Evolutionary conservation across 139 green algal species (phyloP), one percentile per base, ranked within the genome.

Genomic region (Diplosphaera chodatii): DNA sequence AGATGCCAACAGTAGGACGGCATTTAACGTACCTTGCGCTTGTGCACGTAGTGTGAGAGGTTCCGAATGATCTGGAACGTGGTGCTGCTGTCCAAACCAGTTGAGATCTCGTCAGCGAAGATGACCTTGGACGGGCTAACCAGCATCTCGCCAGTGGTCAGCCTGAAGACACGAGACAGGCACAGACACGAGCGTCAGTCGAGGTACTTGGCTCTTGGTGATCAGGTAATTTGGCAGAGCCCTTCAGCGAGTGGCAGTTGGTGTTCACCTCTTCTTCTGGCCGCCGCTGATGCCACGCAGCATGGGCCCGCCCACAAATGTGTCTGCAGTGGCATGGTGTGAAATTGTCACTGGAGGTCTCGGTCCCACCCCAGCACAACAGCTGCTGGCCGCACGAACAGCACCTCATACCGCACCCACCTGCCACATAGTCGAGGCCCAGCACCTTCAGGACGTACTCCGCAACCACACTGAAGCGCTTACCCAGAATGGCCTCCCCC

Each of bases 241-340:
- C n/a, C n/a, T n/a, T n/a, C n/a, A n/a, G n/a, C n/a, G n/a, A n/a
- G n/a, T n/a, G n/a, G n/a, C n/a, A n/a, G n/a, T n/a, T n/a, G n/a
- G n/a, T n/a, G n/a, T n/a, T n/a, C n/a, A n/a, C n/a, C n/a, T 82
- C 77, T 93, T 90, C 32, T 83, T 78, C 83, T 96, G 83, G 21
- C 88, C 90, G 15, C 90, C 90, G 40, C 79, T 89, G 64, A 95
- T 80, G 69, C 90, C 90, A 6, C 89, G 75, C 55, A 91, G 37
- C 83, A 92, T 85, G 34, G 74, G 69, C 66, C 88, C 86, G 13
- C 89, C 89, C 23, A 95, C 83, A 15, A 86, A 40, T 18, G 89
- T 95, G 80, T 93, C 84, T 33, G 55, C 77, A 84, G n/a, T n/a
- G n/a, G 10, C n/a, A n/a, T n/a, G n/a, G n/a, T n/a, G n/a, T n/a